Conservation (phyloP, 2,329 filamentous ascomycete species). For the Colletotrichum magnum region DNA sequence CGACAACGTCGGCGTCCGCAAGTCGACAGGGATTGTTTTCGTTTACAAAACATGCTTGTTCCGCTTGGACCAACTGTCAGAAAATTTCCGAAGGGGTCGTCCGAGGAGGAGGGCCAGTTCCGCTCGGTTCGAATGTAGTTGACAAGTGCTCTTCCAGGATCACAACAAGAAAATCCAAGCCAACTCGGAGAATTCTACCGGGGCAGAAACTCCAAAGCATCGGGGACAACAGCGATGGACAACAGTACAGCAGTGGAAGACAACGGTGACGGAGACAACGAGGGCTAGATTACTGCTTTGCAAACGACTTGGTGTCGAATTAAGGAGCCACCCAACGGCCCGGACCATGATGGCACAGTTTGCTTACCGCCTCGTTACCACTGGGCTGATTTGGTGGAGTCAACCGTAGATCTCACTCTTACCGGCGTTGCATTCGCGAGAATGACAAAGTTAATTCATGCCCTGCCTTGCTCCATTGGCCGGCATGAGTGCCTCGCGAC, state of each 20-base stretch:
- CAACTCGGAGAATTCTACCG: neutral
- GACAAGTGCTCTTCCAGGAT: neutral
- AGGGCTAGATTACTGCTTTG: too few relatives aligned
- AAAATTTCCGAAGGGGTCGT: neutral
- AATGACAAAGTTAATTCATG: slow-evolving; percentile 9
- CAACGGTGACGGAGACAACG: too few relatives aligned
- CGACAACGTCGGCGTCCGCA: neutral
- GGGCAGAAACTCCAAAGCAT: neutral
- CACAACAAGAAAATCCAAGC: neutral
- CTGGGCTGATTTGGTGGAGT: slow-evolving; percentile 7
- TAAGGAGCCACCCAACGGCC: neutral
- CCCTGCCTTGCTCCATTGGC: slow-evolving; percentile 8
- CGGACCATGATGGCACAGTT: neutral
- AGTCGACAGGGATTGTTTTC: slow-evolving; percentile 3
- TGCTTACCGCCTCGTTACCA: neutral
- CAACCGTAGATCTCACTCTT: slow-evolving; percentile 21
- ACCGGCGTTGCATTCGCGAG: slow-evolving; percentile 7
- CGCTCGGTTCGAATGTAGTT: neutral
- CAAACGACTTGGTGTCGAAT: too few relatives aligned
- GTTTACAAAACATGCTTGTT: slow-evolving; percentile 15
- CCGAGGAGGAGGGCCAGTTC: neutral
- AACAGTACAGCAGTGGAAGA: too few relatives aligned
- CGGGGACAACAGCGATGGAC: neutral
- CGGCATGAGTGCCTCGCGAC: neutral
- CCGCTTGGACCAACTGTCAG: neutral